Conservation (phyloP, 2,329 filamentous ascomycete genomes). For the Mycocentrospora acerina region DNA sequence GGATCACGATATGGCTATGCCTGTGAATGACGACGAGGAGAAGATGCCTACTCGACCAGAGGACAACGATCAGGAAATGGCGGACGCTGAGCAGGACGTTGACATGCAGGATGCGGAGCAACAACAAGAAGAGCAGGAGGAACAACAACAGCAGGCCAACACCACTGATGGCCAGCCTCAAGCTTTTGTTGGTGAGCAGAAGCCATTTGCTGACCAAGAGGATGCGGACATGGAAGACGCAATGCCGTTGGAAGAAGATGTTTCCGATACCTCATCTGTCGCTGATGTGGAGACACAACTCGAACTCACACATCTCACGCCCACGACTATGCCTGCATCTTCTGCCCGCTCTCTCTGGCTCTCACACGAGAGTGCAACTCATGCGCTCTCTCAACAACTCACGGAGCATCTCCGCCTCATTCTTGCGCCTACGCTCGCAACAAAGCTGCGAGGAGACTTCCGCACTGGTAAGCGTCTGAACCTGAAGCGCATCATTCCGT, state of each 20-base stretch:
- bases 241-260: conserved; percentile 39
- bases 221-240: conserved; percentile 45
- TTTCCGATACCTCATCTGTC: conserved; percentile 37
- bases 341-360: conserved; percentile 78
- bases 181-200: conserved; percentile 50
- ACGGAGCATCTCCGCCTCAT: conserved; percentile 96
- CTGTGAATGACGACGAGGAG: conserved; percentile 58
- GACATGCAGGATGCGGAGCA: conserved; percentile 47
- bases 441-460: conserved; percentile 94
- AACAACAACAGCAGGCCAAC: conserved; percentile 27
- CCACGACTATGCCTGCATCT: conserved; percentile 45
- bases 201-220: conserved; percentile 26
- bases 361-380: conserved; percentile 79
- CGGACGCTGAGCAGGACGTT: conserved; percentile 37
- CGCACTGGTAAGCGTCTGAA: conserved; percentile 97
- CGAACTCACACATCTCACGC: conserved; percentile 68
- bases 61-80: conserved; percentile 29
- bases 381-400: conserved; percentile 81
- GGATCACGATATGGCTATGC: conserved; percentile 85
- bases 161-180: conserved; percentile 41
- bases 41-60: conserved; percentile 36
- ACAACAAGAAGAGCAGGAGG: conserved; percentile 24
- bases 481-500: conserved; percentile 99
- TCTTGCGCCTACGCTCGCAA: conserved; percentile 88
- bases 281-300: conserved; percentile 60